Percentiles rank a stretch among this genome's conserved stretches.
Evolutionary conservation across 495 filamentous ascomycete genomes (phyloP).

Genomic region (Aspergillus nidulans): DNA sequence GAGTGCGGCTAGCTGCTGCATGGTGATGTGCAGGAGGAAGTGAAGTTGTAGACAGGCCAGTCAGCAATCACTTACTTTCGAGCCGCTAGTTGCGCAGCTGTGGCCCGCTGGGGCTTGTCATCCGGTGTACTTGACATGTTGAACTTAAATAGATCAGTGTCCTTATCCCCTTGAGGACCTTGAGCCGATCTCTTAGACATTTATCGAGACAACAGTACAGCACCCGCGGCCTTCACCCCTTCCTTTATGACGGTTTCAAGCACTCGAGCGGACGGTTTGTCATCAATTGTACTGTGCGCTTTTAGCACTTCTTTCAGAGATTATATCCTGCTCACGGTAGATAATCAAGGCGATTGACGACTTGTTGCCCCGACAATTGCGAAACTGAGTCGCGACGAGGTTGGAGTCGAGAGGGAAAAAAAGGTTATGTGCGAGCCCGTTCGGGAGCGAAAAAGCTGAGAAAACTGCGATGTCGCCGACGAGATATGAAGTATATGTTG

Average conservation of each 20-base stretch:
- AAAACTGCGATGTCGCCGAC: neutral
- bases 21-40: neutral
- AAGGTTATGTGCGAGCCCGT: conserved; percentile 5
- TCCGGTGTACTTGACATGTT: conserved; percentile 42
- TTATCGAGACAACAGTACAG: conserved; percentile 9
- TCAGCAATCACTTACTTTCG: conserved; percentile 46
- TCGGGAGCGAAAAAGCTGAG: neutral
- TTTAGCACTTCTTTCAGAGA: neutral
- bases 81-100: conserved; percentile 47
- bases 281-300: conserved; percentile 10
- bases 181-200: conserved; percentile 39
- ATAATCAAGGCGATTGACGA: neutral
- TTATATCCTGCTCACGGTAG: neutral
- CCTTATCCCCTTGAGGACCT: conserved; percentile 35
- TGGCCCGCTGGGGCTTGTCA: conserved; percentile 46
- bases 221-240: conserved; percentile 14
- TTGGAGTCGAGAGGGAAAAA: neutral
- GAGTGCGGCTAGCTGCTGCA: neutral
- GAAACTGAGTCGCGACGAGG: conserved; percentile 7
- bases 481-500: neutral
- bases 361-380: conserved; percentile 12
- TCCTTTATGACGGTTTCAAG: conserved; percentile 8
- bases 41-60: conserved; percentile 14
- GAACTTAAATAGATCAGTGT: conserved; percentile 24
- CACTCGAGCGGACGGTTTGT: conserved; percentile 7